A percentile compares a stretch with the other conserved stretches of the same genome.
phyloP scores from a whole-genome alignment of 2,329 filamentous ascomycete species.

The Cladophialophora immunda region DNA sequence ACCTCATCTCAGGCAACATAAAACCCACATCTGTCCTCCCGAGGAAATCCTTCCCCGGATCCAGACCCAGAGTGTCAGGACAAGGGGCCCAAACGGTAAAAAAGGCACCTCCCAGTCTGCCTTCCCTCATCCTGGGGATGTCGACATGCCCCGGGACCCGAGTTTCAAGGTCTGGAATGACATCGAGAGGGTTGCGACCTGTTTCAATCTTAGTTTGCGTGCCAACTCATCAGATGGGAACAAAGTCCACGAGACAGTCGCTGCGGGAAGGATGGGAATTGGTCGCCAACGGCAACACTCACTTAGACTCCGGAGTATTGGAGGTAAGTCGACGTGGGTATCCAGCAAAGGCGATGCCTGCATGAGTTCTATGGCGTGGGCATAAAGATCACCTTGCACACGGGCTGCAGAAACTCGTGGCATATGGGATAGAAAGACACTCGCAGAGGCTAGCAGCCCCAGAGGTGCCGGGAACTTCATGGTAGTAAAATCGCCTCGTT shows the following conservation, averaged over 20 bases:
- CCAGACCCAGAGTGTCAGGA: conserved; percentile 68
- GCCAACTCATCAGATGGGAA: no score
- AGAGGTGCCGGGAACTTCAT: no score
- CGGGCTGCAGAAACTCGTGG: no score
- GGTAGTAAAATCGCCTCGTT: no score
- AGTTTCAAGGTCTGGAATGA: conserved; percentile 59
- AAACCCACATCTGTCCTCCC: not conserved
- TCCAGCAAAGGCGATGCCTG: not conserved
- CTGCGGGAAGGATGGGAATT: not conserved
- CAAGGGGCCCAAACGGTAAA: conserved; percentile 88
- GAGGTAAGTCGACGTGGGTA: conserved; percentile 8
- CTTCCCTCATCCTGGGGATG: conserved; percentile 74
- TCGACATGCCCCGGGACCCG: conserved; percentile 77
- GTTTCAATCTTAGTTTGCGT: not conserved
- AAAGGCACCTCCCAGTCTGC: conserved; percentile 82
- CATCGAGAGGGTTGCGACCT: conserved; percentile 29
- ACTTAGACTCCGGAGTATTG: not conserved
- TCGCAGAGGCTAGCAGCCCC: no score
- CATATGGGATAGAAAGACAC: no score
- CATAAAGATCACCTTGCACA: not conserved
- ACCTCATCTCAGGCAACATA: no score
- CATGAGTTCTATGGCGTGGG: not conserved
- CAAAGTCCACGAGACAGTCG: not conserved
- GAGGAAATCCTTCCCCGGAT: conserved; percentile 18
- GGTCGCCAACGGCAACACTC: not conserved